Evolutionary conservation across 441 rosid genomes (phyloP).

Genomic region (Manihot esculenta): DNA sequence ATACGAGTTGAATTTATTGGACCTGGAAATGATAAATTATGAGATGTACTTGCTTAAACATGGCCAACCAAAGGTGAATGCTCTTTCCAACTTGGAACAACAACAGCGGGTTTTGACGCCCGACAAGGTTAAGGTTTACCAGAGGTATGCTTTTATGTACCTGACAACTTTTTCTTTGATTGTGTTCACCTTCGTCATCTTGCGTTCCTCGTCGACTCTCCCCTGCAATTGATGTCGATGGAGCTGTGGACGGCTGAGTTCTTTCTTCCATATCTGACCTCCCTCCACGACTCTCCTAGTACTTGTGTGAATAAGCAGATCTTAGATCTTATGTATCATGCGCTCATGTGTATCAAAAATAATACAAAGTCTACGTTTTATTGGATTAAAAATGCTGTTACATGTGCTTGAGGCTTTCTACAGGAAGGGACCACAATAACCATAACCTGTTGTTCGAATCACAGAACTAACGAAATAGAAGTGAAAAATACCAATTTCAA

Average conservation of each 20-base stretch:
- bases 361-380: too few relatives aligned
- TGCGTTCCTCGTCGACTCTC: not conserved
- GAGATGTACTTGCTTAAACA: conserved; percentile 1
- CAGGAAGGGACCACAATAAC: too few relatives aligned
- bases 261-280: not conserved
- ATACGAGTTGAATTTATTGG: conserved; percentile 7
- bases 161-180: not conserved
- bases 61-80: not conserved
- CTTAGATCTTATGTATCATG: too few relatives aligned
- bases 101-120: not conserved
- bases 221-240: not conserved
- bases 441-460: too few relatives aligned
- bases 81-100: not conserved
- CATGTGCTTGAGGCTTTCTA: too few relatives aligned
- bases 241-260: not conserved
- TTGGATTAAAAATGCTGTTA: too few relatives aligned
- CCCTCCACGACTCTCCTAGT: too few relatives aligned
- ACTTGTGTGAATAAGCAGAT: too few relatives aligned
- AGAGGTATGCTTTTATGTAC: not conserved
- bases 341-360: too few relatives aligned
- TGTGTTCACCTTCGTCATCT: not conserved
- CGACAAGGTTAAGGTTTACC: conserved; percentile 2
- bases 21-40: conserved; percentile 1
- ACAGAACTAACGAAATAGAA: too few relatives aligned
- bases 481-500: too few relatives aligned